Evolutionary conservation across 2,329 filamentous ascomycete genomes (phyloP).

Genomic region (Capronia coronata): DNA sequence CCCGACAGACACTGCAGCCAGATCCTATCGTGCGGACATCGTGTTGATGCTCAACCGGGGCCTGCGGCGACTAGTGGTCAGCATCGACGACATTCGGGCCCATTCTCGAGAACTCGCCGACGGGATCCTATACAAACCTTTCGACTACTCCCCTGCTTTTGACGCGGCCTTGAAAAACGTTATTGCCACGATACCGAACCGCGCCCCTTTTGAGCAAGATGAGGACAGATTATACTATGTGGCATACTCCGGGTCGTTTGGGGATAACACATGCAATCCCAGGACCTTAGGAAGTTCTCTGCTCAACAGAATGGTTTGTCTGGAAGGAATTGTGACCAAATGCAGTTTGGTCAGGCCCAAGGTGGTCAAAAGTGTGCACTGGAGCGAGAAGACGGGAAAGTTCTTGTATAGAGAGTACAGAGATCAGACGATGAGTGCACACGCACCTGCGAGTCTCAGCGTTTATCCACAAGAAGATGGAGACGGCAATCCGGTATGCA

Average conservation of each 20-base stretch:
- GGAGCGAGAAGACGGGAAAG: conserved; percentile 76
- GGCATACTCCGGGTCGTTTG: conserved; percentile 94
- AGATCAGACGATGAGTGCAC: conserved; percentile 93
- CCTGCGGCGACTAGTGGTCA: conserved; percentile 57
- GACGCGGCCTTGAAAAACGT: conserved; percentile 85
- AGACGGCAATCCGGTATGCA: conserved; percentile 68
- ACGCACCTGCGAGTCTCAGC: conserved; percentile 77
- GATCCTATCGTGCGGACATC: conserved; percentile 85
- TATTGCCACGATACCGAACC: conserved; percentile 69
- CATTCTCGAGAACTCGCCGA: conserved; percentile 79
- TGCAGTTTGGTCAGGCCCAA: conserved; percentile 94
- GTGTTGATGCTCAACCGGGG: conserved; percentile 64
- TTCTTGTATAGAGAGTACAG: conserved; percentile 88
- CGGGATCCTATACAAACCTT: conserved; percentile 73
- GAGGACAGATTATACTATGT: conserved; percentile 85
- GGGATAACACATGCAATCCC: conserved; percentile 89
- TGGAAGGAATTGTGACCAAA: conserved; percentile 95
- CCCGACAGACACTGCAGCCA: conserved; percentile 46
- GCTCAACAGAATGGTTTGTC: conserved; percentile 92
- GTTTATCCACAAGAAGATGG: conserved; percentile 94
- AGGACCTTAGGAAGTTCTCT: conserved; percentile 82
- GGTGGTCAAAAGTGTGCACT: conserved; percentile 97
- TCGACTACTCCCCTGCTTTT: conserved; percentile 83
- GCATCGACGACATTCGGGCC: conserved; percentile 82
- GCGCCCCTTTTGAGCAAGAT: conserved; percentile 66